Evolutionary conservation across 345 rosid genomes (phyloP), one percentile per base, ranked within the genome.

Genomic region (Nephelium lappaceum): DNA sequence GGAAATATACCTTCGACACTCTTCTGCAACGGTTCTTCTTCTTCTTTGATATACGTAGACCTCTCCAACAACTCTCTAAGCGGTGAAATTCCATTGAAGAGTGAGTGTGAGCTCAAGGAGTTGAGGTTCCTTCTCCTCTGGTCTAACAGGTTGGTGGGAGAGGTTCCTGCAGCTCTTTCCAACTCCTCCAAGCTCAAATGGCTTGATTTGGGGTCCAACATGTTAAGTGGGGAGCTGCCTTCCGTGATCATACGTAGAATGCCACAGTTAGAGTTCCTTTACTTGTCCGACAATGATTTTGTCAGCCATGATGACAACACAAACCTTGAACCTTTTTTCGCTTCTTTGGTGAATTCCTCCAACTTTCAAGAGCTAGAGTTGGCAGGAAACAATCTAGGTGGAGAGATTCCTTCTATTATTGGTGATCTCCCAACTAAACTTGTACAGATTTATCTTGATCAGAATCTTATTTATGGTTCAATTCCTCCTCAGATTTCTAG

Each of bases 121-220:
- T 77, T 95, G 72, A 88, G 84, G 77, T 93, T 72, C 80, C 91
- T 95, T 72, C 75, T 95, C 19, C 91, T 95, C 16, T 95, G 99
- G 98, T 93, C 98, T 4, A 95, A 93, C 78, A 84, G 70, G 42
- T 84, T 93, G 2, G 82, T 58, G 6, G 96, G 99, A 11, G 62
- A 12, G 3, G 82, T 95, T 21, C 98, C 99, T 9, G 76, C 31
- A 19, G 84, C 91, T 2, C 89, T 95, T 42, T 81, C 91, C 3
- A 93, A 93, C 80, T 92, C 94, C 1, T 72, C 96, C 6, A 90
- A 86, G 60, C 90, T 95, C 65, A 49, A 81, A 83, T 95, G 99
- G 99, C 86, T 95, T 0, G 98, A 95, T 70, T 71, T 93, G 80
- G 99, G 89, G 61, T 91, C 92, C 14, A 96, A 96, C 66, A 71